Evolutionary conservation across 306 rosid species (phyloP), one percentile per base, ranked within the genome.

Genomic region (Citrullus amarus): DNA sequence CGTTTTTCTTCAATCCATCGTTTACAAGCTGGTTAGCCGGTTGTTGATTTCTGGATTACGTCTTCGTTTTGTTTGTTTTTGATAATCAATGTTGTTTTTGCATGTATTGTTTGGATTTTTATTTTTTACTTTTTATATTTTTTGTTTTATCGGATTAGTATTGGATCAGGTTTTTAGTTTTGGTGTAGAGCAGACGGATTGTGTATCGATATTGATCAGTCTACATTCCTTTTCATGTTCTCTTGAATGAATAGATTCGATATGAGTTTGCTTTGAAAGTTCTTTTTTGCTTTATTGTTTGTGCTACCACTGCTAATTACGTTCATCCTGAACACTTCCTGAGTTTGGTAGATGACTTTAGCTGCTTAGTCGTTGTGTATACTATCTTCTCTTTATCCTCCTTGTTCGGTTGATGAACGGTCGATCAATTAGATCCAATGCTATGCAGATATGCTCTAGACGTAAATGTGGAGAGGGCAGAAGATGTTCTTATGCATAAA

Each of bases 381-480:
- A 18, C 50, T 12, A 9, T 39, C 9, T 30, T 39, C 18, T 8
- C 28, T 17, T 30, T 79, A 5, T 48, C 34, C 28, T 53, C 44
- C 2, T 18, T 66, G 22, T 34, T 57, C 16, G 81, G 80, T 41
- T 79, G 20, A 51, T 9, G 39, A 60, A 32, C 68, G 15, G 11
- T 83, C 50, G 76, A 78, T 76, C 71, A 68, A 83, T 82, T 86
- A 66, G 78, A 79, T 78, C 72, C 77, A 74, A 68, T 82, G 53
- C 38, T 82, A 65, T 82, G 83, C 87, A 96, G 99, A 78, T 96
- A 96, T 68, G 99, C 98, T 4, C 79, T 96, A 72, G 99, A 96
- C 85, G 97, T 96, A 85, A 96, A 96, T 82, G 97, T 90, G 68
- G 97, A 96, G 87, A 96, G 99, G 83, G 96, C 99, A 5, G 94